Evolutionary conservation across 768 basidiomycete species (phyloP).

Genomic region (Phlebiopsis gigantea): DNA sequence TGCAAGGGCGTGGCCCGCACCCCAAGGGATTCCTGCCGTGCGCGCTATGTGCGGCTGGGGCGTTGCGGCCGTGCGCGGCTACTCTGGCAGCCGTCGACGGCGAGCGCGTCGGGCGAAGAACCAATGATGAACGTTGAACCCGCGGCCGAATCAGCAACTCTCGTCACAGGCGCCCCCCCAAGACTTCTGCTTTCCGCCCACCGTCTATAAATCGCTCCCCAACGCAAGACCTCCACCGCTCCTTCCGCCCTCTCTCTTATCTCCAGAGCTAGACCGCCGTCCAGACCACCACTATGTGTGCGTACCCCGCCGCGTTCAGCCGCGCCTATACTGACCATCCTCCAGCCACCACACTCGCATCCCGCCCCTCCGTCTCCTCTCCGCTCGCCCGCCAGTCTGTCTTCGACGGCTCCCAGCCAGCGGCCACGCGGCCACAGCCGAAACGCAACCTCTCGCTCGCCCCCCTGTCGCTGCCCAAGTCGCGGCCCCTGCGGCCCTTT

Average conservation of each 20-base stretch:
- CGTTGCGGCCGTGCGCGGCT: neutral
- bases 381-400: slow-evolving; percentile 46
- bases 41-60: too few species aligned
- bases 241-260: neutral
- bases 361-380: slow-evolving; percentile 43
- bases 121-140: neutral
- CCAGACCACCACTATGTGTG: slow-evolving; percentile 5
- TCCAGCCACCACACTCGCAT: slow-evolving; percentile 4
- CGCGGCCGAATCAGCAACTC: neutral
- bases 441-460: slow-evolving; percentile 4
- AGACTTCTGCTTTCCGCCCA: neutral
- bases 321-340: neutral
- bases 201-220: slow-evolving; percentile 8
- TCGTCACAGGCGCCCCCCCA: slow-evolving; percentile 1
- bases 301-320: neutral
- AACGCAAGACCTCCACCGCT: neutral
- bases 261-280: neutral
- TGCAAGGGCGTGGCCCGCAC: too few species aligned
- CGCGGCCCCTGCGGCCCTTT: slow-evolving; percentile 77
- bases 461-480: slow-evolving; percentile 53
- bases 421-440: slow-evolving; percentile 34
- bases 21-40: too few species aligned
- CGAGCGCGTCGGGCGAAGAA: neutral
- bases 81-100: neutral
- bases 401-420: slow-evolving; percentile 27